Percentiles rank a stretch among this genome's conserved stretches.
These are phyloP conservation scores for Yamadazyma siamensis DNA, from an alignment of 1,139 yeast species.

Conservation along the genomic window DNA sequence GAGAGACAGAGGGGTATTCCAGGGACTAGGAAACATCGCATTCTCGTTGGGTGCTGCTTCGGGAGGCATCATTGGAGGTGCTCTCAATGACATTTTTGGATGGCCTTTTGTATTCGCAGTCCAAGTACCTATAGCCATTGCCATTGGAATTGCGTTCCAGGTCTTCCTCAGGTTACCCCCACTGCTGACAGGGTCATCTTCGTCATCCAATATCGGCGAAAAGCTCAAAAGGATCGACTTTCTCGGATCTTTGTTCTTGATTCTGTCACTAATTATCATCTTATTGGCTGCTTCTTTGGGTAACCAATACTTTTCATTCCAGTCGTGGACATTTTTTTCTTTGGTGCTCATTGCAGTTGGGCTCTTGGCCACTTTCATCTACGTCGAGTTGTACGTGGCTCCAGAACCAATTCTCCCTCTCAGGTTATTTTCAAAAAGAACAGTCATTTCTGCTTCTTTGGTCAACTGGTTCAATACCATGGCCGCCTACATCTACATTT, in stretches of 20 bases:
- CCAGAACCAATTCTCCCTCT: constrained; percentile 70
- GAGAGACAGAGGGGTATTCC: constrained; percentile 51
- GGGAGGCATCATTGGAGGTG: constrained; percentile 64
- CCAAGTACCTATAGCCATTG: constrained; percentile 60
- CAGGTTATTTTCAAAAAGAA: constrained; percentile 49
- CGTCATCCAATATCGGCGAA: constrained; percentile 31
- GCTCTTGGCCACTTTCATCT: constrained; percentile 34
- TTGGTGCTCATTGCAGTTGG: constrained; percentile 19
- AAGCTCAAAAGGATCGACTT: constrained; percentile 65
- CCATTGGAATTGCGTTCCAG: constrained; percentile 42
- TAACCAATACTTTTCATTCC: constrained; percentile 51
- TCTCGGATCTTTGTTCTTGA: constrained; percentile 62
- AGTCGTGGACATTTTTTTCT: constrained; percentile 29
- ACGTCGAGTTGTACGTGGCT: constrained; percentile 53
- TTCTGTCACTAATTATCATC: constrained; percentile 48
- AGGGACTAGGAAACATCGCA: constrained; percentile 50
- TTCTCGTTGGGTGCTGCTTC: constrained; percentile 52
- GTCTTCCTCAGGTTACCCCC: constrained; percentile 40
- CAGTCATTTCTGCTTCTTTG: constrained; percentile 62
- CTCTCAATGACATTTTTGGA: constrained; percentile 66
- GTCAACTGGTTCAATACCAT: constrained; percentile 66
- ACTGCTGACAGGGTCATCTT: constrained; percentile 49
- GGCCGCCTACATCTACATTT: constrained; percentile 52
- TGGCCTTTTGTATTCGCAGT: constrained; percentile 66
- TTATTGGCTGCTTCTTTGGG: constrained; percentile 69